Conservation (phyloP, 768 basidiomycete species). For the Serendipita sp. region DNA sequence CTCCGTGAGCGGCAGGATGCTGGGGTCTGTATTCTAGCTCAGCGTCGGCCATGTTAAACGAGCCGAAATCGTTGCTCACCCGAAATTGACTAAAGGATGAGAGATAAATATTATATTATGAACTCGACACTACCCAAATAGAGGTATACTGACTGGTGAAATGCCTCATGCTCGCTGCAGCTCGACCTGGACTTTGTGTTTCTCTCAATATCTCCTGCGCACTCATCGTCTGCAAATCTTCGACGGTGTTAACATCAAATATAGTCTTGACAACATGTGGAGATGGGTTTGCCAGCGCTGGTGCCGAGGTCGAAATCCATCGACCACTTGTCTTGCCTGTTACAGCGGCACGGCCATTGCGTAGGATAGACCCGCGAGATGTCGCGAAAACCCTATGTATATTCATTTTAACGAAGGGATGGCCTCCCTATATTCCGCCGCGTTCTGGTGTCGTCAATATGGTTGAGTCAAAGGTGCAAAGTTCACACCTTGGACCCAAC, state of each 20-base stretch:
- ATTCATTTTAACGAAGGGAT: background rate
- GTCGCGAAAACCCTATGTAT: background rate
- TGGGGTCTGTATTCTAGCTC: slow-evolving; percentile 48
- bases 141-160: slow-evolving; percentile 57
- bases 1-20: slow-evolving; percentile 97
- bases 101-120: slow-evolving; percentile 3
- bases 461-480: background rate
- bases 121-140: slow-evolving; percentile 14
- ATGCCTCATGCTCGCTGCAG: slow-evolving; percentile 71
- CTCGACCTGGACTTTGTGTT: slow-evolving; percentile 36
- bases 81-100: slow-evolving; percentile 69
- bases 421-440: background rate
- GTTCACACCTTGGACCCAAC: background rate
- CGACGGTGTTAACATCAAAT: slow-evolving; percentile 51
- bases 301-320: background rate
- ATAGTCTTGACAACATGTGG: slow-evolving; percentile 7
- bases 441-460: background rate
- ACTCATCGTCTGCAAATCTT: slow-evolving; percentile 68
- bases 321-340: background rate
- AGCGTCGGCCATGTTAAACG: background rate
- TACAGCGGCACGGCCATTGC: background rate
- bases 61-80: slow-evolving; percentile 27
- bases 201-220: slow-evolving; percentile 71
- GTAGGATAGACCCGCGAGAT: background rate
- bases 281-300: background rate